Base-by-base conservation (phyloP, 495 filamentous ascomycete genomes). In the Xylaria scruposa region DNA sequence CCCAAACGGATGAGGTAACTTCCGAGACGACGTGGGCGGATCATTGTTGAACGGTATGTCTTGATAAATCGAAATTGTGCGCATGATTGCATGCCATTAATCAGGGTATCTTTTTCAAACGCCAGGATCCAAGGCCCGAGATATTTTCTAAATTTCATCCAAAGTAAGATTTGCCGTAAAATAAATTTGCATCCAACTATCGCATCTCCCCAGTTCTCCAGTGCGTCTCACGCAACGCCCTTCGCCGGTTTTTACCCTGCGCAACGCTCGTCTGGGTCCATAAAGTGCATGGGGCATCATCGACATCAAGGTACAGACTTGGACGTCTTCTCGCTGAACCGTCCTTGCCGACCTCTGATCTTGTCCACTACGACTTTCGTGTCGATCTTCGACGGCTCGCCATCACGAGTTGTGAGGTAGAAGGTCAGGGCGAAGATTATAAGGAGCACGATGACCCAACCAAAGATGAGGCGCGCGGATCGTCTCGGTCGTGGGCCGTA, bases 401-500 rank as follows among this genome's bases (percentile, higher is more conserved):
- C 59, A 33, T 74, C 72, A 1, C 75, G 77, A 19, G 74, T 72
- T 6, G 71, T 63, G 0, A 81, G 17, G 49, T 71, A 81, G 74
- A 78, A 76, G 2, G 73, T 80, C 42, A 77, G 7, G 21, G 66
- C 72, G n/a, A 80, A 26, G 5, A 81, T 61, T 13, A 73, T n/a
- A 42, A 78, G 44, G 24, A 81, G 78, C 12, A 68, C 54, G 8
- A 40, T n/a, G 21, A 79, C 47, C 80, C 80, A 81, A 36, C 73
- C n/a, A 4, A 77, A 1, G 33, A 80, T 73, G 26, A 81, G 71
- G 21, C 67, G 73, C 10, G 69, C 33, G 6, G 79, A 79, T 10
- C 78, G 80, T n/a, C 71, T 70, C 26, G 72, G 72, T n/a, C 76
- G 70, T 2, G 76, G 77, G 65, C 69, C 71, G 69, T 81, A 81